phyloP scores from a whole-genome alignment of 441 rosid species.

The Gossypium gossypioides region DNA sequence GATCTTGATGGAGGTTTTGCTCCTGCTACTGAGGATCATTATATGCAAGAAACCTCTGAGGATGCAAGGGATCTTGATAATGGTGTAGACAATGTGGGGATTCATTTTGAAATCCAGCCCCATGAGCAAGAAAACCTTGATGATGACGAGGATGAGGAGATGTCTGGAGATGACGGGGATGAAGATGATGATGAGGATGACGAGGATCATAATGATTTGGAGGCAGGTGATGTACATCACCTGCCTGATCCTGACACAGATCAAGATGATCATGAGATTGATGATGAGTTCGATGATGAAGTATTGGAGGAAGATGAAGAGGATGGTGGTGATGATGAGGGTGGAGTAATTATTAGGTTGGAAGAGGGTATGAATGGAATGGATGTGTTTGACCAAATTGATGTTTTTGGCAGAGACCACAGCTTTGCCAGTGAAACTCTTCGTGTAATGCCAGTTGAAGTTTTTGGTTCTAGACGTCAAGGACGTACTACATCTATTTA shows the following conservation, averaged over 20 bases:
- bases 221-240: constrained; percentile 82
- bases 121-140: constrained; percentile 73
- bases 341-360: constrained; percentile 79
- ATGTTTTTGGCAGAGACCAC: constrained; percentile 83
- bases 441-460: constrained; percentile 96
- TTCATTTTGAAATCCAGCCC: constrained; percentile 74
- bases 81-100: constrained; percentile 62
- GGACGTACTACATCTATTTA: constrained; percentile 94
- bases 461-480: constrained; percentile 96
- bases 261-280: constrained; percentile 98
- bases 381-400: constrained; percentile 90
- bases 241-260: constrained; percentile 85
- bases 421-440: constrained; percentile 80
- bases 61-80: constrained; percentile 71
- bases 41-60: constrained; percentile 81
- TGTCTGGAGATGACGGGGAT: constrained; percentile 80
- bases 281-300: constrained; percentile 92
- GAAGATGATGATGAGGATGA: constrained; percentile 53
- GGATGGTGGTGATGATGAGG: constrained; percentile 93
- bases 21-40: constrained; percentile 67
- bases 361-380: constrained; percentile 91
- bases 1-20: constrained; percentile 75
- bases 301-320: constrained; percentile 91
- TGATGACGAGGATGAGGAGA: constrained; percentile 86
- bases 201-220: constrained; percentile 70